Evolutionary conservation across 495 filamentous ascomycete genomes (phyloP), one percentile per base, ranked within the genome.

Genomic region (Aspergillus asperescens): DNA sequence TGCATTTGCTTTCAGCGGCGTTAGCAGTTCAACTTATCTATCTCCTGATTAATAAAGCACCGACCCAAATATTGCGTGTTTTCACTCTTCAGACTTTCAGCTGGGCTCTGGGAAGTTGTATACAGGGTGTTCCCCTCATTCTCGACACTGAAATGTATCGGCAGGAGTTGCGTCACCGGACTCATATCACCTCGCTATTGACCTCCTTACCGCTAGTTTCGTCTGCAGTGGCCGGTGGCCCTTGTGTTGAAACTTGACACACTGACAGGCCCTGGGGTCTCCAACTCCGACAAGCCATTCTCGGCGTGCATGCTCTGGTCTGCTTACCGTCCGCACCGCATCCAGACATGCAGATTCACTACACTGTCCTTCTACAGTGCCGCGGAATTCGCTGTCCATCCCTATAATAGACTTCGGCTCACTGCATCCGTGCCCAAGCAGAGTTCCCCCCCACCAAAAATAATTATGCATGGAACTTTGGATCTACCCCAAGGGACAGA

Each of bases 401-500:
- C 3, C 16, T 3, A 15, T 40, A 42, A 54, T 54, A 39, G 13
- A 39, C 49, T 40, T 22, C 18, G 15, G 45, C 38, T 18, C 48
- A 57, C 59, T 65, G 62, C 62, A 60, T 65, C 54, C 48, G 50
- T 65, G 57, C 62, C 62, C 62, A 57, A 65, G 47, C 24, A 29
- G 4, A 40, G 18, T 40, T 7, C 35, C 37, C 43, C 22, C 16
- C 46, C 31, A 25, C 31, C 38, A 27, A 32, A 50, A 38, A 23
- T 24, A 15, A 15, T 28, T 44, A 44, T 54, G 48, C 55, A 43
- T 52, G 35, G 47, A 19, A 48, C 35, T 24, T 23, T 41, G 19
- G n/a, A n/a, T 38, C 16, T 25, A 39, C 18, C 12, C 10, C 46
- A 18, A 43, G 39, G 34, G 32, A 25, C 20, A 22, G 46, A 25